Base-by-base conservation (phyloP, 352 stramenopile species). In the Blastocystis sp. region DNA sequence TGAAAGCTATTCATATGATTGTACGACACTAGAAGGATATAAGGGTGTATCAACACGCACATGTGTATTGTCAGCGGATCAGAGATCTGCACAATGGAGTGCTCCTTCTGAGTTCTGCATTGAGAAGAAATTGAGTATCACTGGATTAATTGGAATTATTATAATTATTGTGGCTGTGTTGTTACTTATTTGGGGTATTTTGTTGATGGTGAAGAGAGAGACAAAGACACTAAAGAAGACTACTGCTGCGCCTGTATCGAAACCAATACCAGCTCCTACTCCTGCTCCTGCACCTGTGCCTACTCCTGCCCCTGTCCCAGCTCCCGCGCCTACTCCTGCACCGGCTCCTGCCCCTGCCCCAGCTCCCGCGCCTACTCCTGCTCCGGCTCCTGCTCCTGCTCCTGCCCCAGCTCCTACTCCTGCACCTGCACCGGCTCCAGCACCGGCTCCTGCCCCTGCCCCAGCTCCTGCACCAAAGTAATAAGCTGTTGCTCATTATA, bases 81-180 rank as follows among this genome's bases (percentile, higher is more conserved):
- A 22, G 24, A 2, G 9, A 19, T 22, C 17, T 5, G 58, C n/a
- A 40, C 5, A 54, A 7, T 77, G 58, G 62, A 42, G 13, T 15
- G 22, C 40, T 22, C 37, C 58, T 7, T 30, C 35, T 22, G 22
- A 30, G 40, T 88, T 68, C 37, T 88, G 58, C 27, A 11, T 75
- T 19, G 58, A 77, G 57, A 78, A 51, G 44, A 88, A 77, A 59
- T 22, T 88, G 17, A 33, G n/a, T 33, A 33, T 88, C 5, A 44
- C 76, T 78, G 42, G 42, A 27, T n/a, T 88, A 15, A 51, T 88
- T 22, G 62, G 58, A 27, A 77, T 88, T 30, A 37, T 77, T 30
- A 1, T 88, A 13, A 56, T 88, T 35, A 5, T 88, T 7, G 6
- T 88, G 0, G 77, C 27, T 22, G 62, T 77, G 17, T 42, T 88